Conservation (phyloP, 2,329 filamentous ascomycete genomes). For the Claviceps purpurea region DNA sequence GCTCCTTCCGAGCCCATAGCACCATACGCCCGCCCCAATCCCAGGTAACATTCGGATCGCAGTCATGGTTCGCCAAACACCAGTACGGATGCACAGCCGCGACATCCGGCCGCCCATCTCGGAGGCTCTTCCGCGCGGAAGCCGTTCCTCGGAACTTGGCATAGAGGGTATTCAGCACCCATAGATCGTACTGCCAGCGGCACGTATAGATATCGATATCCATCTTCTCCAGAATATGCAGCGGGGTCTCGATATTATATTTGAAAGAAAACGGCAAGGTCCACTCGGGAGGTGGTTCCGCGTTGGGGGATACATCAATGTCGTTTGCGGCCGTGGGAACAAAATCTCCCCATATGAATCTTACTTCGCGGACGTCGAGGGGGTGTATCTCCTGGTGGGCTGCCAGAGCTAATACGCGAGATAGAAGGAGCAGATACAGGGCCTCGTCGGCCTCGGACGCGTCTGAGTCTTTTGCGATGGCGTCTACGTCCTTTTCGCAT, state of each 20-base stretch:
- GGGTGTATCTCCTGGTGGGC: constrained; percentile 47
- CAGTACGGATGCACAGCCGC: constrained; percentile 90
- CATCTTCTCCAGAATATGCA: constrained; percentile 75
- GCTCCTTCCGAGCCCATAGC: constrained; percentile 47
- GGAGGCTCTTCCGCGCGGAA: constrained; percentile 64
- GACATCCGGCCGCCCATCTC: constrained; percentile 75
- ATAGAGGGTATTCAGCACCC: constrained; percentile 85
- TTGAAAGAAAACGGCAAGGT: constrained; percentile 69
- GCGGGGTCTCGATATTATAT: constrained; percentile 58
- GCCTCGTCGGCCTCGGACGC: constrained; percentile 45
- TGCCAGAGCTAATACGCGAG: constrained; percentile 50
- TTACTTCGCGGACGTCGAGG: constrained; percentile 49
- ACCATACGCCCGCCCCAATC: constrained; percentile 76
- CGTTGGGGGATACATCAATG: constrained; percentile 38
- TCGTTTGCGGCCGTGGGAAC: constrained; percentile 38
- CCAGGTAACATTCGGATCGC: constrained; percentile 89
- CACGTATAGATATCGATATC: constrained; percentile 60
- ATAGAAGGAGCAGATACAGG: constrained; percentile 49
- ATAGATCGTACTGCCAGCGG: constrained; percentile 50
- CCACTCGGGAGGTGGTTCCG: constrained; percentile 45
- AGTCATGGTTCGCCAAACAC: constrained; percentile 94
- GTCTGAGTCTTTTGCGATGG: constrained; percentile 50
- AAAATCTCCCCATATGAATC: constrained; percentile 59
- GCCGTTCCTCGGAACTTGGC: constrained; percentile 89
- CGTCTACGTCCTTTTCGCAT: constrained; percentile 53